A percentile compares a stretch with the other conserved stretches of the same genome.
These are phyloP conservation scores for Evansstolkia leycettana DNA, from an alignment of 495 filamentous ascomycete genomes.

Conservation along the genomic window DNA sequence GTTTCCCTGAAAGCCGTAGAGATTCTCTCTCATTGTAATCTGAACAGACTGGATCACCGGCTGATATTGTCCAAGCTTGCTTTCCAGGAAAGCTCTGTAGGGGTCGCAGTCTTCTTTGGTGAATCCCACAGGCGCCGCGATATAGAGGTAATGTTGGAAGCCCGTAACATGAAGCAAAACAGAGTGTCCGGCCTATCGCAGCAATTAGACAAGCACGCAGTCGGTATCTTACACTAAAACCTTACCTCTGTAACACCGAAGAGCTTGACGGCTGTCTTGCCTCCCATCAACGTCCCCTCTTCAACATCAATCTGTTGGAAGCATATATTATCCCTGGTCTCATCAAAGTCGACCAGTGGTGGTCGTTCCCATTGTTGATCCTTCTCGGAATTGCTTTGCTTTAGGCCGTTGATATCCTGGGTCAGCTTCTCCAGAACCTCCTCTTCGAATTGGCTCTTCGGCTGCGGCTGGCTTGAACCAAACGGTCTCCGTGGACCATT, in stretches of 20 bases:
- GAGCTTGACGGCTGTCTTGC: slow-evolving; percentile 65
- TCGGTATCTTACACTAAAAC: neutral
- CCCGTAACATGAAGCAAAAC: slow-evolving; percentile 90
- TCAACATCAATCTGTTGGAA: slow-evolving; percentile 97
- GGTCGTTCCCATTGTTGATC: slow-evolving; percentile 93
- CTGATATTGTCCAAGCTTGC: slow-evolving; percentile 50
- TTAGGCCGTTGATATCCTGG: slow-evolving; percentile 78
- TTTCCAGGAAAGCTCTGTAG: slow-evolving; percentile 68
- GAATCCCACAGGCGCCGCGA: slow-evolving; percentile 79
- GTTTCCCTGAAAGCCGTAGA: slow-evolving; percentile 89
- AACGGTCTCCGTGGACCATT: slow-evolving; percentile 42
- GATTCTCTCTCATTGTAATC: slow-evolving; percentile 71
- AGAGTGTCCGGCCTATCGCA: slow-evolving; percentile 62
- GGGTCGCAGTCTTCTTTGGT: slow-evolving; percentile 58
- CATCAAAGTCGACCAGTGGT: slow-evolving; percentile 56
- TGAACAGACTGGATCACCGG: slow-evolving; percentile 60
- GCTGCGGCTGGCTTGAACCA: slow-evolving; percentile 59
- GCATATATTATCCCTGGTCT: slow-evolving; percentile 55
- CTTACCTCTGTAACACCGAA: slow-evolving; percentile 93
- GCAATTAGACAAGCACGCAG: slow-evolving; percentile 1
- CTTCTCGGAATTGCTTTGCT: slow-evolving; percentile 74
- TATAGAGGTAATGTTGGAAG: slow-evolving; percentile 93
- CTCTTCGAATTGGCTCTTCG: slow-evolving; percentile 81
- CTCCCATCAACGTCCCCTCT: slow-evolving; percentile 65
- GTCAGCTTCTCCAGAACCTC: slow-evolving; percentile 90